Percentiles rank a stretch among this genome's conserved stretches.
Conservation (phyloP, 1,284 basidiomycete species). For the Malassezia dermatis region DNA sequence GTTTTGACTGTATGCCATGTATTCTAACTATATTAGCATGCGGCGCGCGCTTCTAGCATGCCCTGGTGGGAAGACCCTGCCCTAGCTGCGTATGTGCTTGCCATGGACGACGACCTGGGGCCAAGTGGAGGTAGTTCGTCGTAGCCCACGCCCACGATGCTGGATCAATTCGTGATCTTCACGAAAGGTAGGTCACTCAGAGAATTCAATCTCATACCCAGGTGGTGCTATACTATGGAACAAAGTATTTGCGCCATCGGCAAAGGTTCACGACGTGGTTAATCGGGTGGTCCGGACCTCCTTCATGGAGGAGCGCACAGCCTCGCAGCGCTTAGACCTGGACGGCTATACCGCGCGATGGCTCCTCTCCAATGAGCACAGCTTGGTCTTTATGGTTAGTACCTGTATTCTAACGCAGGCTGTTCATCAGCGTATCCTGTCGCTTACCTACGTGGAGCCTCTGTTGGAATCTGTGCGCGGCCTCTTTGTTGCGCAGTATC, state of each 20-base stretch:
- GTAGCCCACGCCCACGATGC: constrained; percentile 3
- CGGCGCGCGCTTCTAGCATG: not conserved
- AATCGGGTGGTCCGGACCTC: constrained; percentile 37
- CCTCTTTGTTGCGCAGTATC: constrained; percentile 34
- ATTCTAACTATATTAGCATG: not conserved
- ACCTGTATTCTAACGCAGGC: constrained; percentile 49
- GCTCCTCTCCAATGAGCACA: constrained; percentile 41
- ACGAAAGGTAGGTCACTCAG: constrained; percentile 6
- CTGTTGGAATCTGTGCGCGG: constrained; percentile 50
- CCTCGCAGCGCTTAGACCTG: constrained; percentile 32
- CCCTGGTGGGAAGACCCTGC: constrained; percentile 13
- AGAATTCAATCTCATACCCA: not conserved
- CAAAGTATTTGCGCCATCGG: constrained; percentile 30
- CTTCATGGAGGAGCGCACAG: constrained; percentile 40
- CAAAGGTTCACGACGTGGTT: constrained; percentile 22
- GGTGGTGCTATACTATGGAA: constrained; percentile 42
- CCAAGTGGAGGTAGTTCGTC: not conserved
- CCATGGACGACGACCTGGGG: constrained; percentile 6
- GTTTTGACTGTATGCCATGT: constrained; percentile 4
- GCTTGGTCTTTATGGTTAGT: constrained; percentile 36
- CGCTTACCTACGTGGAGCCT: constrained; percentile 84
- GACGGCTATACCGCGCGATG: constrained; percentile 41
- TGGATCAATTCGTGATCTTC: constrained; percentile 15
- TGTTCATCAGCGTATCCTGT: constrained; percentile 90
- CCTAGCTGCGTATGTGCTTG: constrained; percentile 4